phyloP scores from a whole-genome alignment of 768 basidiomycete species.

The Amyloporia xantha region DNA sequence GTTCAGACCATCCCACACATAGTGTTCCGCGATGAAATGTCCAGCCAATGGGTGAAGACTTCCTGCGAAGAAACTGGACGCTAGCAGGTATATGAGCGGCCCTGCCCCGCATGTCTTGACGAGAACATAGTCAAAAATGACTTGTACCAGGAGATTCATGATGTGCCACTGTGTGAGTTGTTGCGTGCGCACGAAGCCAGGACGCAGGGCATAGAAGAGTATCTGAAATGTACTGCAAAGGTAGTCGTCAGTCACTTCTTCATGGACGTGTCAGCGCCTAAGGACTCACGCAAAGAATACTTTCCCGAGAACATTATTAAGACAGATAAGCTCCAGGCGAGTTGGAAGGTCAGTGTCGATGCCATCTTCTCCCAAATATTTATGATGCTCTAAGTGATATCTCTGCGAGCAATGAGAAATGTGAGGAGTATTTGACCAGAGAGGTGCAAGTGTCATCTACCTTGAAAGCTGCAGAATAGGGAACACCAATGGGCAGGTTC shows the following conservation, averaged over 20 bases:
- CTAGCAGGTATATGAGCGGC: conserved; percentile 74
- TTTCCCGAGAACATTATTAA: conserved; percentile 96
- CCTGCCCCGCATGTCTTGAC: conserved; percentile 38
- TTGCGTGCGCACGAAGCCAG: conserved; percentile 86
- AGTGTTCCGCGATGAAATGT: conserved; percentile 98
- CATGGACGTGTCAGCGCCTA: background rate
- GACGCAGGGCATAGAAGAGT: conserved; percentile 94
- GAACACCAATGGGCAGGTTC: conserved; percentile 90
- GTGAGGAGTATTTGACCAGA: background rate
- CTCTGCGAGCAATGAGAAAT: conserved; percentile 34
- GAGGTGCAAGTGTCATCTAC: conserved; percentile 27
- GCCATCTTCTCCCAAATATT: conserved; percentile 91
- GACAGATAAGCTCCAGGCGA: conserved; percentile 68
- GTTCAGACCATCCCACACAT: conserved; percentile 84
- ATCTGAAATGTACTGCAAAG: conserved; percentile 86
- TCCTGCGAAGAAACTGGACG: conserved; percentile 93
- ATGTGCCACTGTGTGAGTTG: conserved; percentile 78
- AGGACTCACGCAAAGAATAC: conserved; percentile 88
- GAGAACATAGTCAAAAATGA: conserved; percentile 67
- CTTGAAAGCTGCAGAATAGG: conserved; percentile 95
- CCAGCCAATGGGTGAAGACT: conserved; percentile 93
- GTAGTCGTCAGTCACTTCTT: background rate
- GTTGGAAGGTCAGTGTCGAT: conserved; percentile 96
- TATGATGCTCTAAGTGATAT: conserved; percentile 97
- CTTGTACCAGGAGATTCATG: conserved; percentile 64